These are phyloP conservation scores for Botrytis paeoniae DNA, from an alignment of 2,329 filamentous ascomycete species.

Conservation along the genomic window DNA sequence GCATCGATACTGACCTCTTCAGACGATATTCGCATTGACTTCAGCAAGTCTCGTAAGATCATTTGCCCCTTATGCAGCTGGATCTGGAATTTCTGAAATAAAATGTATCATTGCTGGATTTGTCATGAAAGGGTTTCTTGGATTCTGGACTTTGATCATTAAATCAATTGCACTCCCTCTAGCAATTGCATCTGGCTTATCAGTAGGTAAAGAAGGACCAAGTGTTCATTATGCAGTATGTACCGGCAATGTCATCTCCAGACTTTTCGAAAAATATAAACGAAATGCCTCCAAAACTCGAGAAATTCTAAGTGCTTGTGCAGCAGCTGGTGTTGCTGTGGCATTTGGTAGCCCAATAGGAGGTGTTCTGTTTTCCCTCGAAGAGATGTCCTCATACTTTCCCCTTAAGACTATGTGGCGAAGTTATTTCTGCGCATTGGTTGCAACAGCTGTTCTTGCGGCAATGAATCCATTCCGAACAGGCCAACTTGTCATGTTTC, in stretches of 20 bases:
- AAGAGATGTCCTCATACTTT: slow-evolving; percentile 97
- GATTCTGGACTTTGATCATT: slow-evolving; percentile 86
- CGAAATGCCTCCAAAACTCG: slow-evolving; percentile 90
- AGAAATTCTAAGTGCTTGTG: slow-evolving; percentile 91
- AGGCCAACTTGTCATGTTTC: slow-evolving; percentile 98
- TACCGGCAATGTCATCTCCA: slow-evolving; percentile 92
- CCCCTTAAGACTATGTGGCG: slow-evolving; percentile 97
- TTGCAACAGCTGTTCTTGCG: slow-evolving; percentile 87
- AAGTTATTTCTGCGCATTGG: slow-evolving; percentile 95
- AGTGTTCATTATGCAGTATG: slow-evolving; percentile 99
- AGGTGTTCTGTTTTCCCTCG: slow-evolving; percentile 91
- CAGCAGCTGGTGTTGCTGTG: slow-evolving; percentile 91
- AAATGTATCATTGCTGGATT: slow-evolving; percentile 99
- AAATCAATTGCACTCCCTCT: slow-evolving; percentile 90
- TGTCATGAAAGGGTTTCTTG: slow-evolving; percentile 97
- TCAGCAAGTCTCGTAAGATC: slow-evolving; percentile 82
- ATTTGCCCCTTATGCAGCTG: slow-evolving; percentile 93
- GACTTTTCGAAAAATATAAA: slow-evolving; percentile 88
- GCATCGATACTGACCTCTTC: slow-evolving; percentile 25
- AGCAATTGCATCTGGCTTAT: slow-evolving; percentile 89
- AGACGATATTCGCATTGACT: slow-evolving; percentile 76
- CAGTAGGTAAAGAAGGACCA: slow-evolving; percentile 94
- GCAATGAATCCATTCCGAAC: slow-evolving; percentile 98
- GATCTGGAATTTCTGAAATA: slow-evolving; percentile 96
- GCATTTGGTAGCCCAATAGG: slow-evolving; percentile 97